phyloP scores from a whole-genome alignment of 257 asterid genomes.

The Petrea volubilis region DNA sequence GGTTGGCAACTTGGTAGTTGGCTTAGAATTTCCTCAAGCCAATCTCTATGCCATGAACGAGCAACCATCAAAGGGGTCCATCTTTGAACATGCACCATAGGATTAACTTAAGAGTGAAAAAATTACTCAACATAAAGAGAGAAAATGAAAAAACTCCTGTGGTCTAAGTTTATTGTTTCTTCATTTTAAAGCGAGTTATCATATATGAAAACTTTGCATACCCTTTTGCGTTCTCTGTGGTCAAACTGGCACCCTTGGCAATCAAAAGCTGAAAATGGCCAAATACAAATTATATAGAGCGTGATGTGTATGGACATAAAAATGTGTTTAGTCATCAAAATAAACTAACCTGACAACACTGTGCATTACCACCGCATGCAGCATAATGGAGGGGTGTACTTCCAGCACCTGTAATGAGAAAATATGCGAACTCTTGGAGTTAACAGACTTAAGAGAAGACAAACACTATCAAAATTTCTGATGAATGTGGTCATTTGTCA shows the following conservation, averaged over 20 bases:
- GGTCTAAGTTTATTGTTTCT: too few relatives aligned
- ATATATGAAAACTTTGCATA: slow-evolving; percentile 43
- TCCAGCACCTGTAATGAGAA: slow-evolving; percentile 87
- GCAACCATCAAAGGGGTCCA: slow-evolving; percentile 91
- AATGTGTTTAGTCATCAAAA: too few relatives aligned
- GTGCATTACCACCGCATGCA: slow-evolving; percentile 86
- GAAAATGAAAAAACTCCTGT: too few relatives aligned
- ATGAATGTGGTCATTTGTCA: background rate
- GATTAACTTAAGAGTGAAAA: too few relatives aligned
- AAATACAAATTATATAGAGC: too few relatives aligned
- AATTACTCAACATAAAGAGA: too few relatives aligned
- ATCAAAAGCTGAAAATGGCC: slow-evolving; percentile 66
- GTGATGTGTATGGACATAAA: too few relatives aligned
- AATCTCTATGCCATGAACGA: slow-evolving; percentile 80
- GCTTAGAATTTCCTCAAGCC: slow-evolving; percentile 69
- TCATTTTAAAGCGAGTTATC: too few relatives aligned
- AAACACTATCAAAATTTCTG: background rate
- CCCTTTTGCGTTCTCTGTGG: slow-evolving; percentile 75
- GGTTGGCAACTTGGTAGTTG: slow-evolving; percentile 39
- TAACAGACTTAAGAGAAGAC: background rate
- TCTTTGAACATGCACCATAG: slow-evolving; percentile 33
- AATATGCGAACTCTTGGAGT: too few relatives aligned
- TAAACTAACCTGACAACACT: slow-evolving; percentile 79
- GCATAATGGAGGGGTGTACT: slow-evolving; percentile 94
- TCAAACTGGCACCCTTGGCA: slow-evolving; percentile 68